Base-by-base conservation (phyloP, 2,329 filamentous ascomycete species). In the Verticillium longisporum region DNA sequence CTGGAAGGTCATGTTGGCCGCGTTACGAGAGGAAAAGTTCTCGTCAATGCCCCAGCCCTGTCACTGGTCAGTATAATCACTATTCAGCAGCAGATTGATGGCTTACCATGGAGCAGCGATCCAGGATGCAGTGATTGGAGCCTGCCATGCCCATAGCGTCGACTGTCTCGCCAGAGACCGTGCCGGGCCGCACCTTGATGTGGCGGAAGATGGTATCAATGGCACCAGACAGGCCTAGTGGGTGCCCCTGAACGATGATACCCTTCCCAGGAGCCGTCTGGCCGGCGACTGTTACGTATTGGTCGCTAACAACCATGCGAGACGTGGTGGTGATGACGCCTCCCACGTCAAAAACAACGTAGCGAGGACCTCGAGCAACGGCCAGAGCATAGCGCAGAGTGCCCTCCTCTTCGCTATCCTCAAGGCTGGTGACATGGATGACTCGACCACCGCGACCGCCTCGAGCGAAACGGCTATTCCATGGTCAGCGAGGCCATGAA, bases 211-310 rank as follows among this genome's bases (percentile, higher is more conserved):
- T 70, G 36, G 69, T 55, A 38, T 73, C 71, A 1, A 66, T 66
- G 1, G 71, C 71, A 1, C 71, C 71, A 5, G 66, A 71, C 1
- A 73, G 66, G 7, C 71, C 71, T 2, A 73, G 50, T 0, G 72
- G 72, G 55, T 65, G 64, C 1, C 72, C 72, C 55, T 71, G 70
- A 34, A 73, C 61, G 4, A 65, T 67, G 31, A 68, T 75, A 14
- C 77, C 76, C 41, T 75, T 77, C 1, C 78, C 77, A 0, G 79
- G 79, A 3, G 80, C 80, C 1, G 79, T 81, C 65, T 81, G 78
- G 1, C 79, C 79, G 0, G 80, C 74, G 45, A 82, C 76, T 1
- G 73, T 76, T 31, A 80, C 72, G 50, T 77, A 77, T 41, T 79
- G 78, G 11, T 68, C 66, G 3, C 74, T 77, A 26, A 81, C 74